Conservation (phyloP, 108 stramenopile genomes). For the Stephanodiscus minutulus region DNA sequence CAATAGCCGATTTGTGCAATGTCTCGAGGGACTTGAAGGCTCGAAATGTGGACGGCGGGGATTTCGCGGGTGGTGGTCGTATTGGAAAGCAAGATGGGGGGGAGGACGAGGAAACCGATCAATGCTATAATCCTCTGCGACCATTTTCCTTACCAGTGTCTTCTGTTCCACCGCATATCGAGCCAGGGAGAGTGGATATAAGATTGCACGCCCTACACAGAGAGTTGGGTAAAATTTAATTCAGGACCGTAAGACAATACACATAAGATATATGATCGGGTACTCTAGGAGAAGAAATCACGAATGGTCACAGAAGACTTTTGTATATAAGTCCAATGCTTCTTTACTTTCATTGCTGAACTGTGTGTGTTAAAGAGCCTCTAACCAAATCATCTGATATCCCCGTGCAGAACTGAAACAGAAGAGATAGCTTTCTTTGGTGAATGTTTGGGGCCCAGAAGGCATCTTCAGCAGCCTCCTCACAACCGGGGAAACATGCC, state of each 20-base stretch:
- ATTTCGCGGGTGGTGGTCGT: slow-evolving; percentile 29
- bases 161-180: slow-evolving; percentile 47
- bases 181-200: slow-evolving; percentile 54
- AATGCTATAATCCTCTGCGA: slow-evolving; percentile 45
- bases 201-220: slow-evolving; percentile 46
- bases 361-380: too few species aligned
- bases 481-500: too few species aligned
- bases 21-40: slow-evolving; percentile 37
- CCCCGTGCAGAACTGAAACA: too few species aligned
- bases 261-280: too few species aligned
- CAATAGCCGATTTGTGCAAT: slow-evolving; percentile 50
- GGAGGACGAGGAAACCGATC: slow-evolving; percentile 28
- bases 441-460: too few species aligned
- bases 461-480: too few species aligned
- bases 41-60: slow-evolving; percentile 47
- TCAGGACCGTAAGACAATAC: neutral
- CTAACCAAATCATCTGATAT: too few species aligned
- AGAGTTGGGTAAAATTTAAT: slow-evolving; percentile 38
- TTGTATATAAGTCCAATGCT: too few species aligned
- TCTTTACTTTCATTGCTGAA: too few species aligned
- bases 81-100: neutral
- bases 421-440: too few species aligned
- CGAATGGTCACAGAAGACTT: too few species aligned
- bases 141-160: slow-evolving; percentile 44
- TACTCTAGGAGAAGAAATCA: too few species aligned